These are phyloP conservation scores for Euphrasia confusa DNA, from an alignment of 257 asterid species.

Conservation along the genomic window DNA sequence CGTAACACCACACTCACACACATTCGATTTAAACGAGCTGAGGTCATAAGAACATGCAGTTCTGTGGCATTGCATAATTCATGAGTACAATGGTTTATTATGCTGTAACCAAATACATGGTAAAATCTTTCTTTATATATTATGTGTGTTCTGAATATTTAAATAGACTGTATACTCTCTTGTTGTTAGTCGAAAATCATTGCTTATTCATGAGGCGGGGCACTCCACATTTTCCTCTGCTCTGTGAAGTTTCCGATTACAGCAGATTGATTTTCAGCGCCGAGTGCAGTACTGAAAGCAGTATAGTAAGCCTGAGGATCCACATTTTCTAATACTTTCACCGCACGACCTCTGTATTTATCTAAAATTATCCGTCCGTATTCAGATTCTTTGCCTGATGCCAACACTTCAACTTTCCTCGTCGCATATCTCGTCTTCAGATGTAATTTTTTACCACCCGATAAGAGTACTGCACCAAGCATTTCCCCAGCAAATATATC, in stretches of 20 bases:
- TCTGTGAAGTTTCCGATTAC: conserved; percentile 64
- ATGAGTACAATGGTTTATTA: too few relatives aligned
- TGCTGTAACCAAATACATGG: too few relatives aligned
- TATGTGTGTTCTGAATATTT: too few relatives aligned
- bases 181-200: too few relatives aligned
- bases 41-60: too few relatives aligned
- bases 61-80: too few relatives aligned
- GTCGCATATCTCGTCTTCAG: conserved; percentile 35
- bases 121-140: too few relatives aligned
- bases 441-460: conserved; percentile 40
- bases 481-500: conserved; percentile 70
- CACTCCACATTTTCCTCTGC: conserved; percentile 61
- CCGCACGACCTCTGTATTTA: conserved; percentile 40
- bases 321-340: conserved; percentile 53
- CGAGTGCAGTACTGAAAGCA: conserved; percentile 46
- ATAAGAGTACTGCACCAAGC: conserved; percentile 68
- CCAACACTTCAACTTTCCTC: conserved; percentile 38
- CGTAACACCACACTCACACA: too few relatives aligned
- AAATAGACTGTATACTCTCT: too few relatives aligned
- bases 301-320: conserved; percentile 45
- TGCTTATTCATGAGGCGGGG: conserved; percentile 6
- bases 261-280: conserved; percentile 54
- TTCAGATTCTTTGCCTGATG: conserved; percentile 49
- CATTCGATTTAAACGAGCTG: too few relatives aligned
- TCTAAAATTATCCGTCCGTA: conserved; percentile 47